These are phyloP conservation scores for Clarkia xantiana DNA, from an alignment of 345 rosid genomes.

Conservation along the genomic window DNA sequence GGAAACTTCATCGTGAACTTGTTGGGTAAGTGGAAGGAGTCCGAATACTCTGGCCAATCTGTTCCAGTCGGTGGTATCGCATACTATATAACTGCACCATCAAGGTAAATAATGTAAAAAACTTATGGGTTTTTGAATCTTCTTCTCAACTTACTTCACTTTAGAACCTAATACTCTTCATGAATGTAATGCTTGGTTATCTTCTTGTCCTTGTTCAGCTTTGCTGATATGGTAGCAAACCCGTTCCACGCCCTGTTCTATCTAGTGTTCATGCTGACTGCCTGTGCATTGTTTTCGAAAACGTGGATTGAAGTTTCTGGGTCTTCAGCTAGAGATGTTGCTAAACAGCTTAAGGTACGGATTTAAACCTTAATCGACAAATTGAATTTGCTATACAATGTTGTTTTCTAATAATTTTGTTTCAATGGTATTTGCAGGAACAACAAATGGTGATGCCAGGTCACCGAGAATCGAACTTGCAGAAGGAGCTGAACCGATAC, in stretches of 20 bases:
- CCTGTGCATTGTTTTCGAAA: slow-evolving; percentile 26
- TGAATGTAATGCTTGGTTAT: background rate
- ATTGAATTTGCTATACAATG: too few species aligned
- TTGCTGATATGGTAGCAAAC: slow-evolving; percentile 26
- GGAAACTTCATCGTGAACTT: slow-evolving; percentile 25
- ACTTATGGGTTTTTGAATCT: too few species aligned
- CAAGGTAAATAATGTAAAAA: slow-evolving; percentile 6
- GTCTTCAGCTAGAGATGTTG: slow-evolving; percentile 26
- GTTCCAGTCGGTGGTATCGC: slow-evolving; percentile 24
- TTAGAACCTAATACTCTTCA: too few species aligned
- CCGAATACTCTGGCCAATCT: slow-evolving; percentile 22
- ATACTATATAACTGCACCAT: slow-evolving; percentile 23
- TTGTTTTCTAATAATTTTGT: too few species aligned
- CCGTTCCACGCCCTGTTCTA: slow-evolving; percentile 30
- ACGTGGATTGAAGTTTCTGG: slow-evolving; percentile 32
- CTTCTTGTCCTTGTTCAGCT: slow-evolving; percentile 7
- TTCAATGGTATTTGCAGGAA: background rate
- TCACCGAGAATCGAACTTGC: slow-evolving; percentile 2
- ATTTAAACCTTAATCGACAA: background rate
- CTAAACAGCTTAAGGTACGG: slow-evolving; percentile 18
- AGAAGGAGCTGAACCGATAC: slow-evolving; percentile 6
- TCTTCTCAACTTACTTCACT: too few species aligned
- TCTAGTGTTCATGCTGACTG: slow-evolving; percentile 21
- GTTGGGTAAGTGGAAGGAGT: slow-evolving; percentile 25
- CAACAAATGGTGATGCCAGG: slow-evolving; percentile 9